A percentile compares a stretch with the other conserved stretches of the same genome.
Evolutionary conservation across 352 stramenopile genomes (phyloP).

Genomic region (Pseudoperonospora humuli): DNA sequence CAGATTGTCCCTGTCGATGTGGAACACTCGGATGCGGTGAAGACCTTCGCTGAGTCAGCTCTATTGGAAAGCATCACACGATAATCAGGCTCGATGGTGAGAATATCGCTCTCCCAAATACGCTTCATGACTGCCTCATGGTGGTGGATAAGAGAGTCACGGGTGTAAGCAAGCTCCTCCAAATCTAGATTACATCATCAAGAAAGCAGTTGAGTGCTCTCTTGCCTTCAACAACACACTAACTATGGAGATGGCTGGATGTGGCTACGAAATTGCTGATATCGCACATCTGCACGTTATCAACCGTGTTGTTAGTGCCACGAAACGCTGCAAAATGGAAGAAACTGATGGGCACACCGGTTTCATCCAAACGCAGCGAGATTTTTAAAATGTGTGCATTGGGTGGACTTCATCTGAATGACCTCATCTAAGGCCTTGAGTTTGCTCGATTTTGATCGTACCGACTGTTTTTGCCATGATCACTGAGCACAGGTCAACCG

Average conservation of each 20-base stretch:
- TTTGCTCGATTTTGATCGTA: neutral
- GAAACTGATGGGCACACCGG: neutral
- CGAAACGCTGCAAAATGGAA: neutral
- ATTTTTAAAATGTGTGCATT: neutral
- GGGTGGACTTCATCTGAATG: neutral
- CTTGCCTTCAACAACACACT: neutral
- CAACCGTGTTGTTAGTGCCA: neutral
- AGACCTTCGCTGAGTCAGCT: too few relatives aligned
- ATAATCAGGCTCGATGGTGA: too few relatives aligned
- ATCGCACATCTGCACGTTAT: neutral
- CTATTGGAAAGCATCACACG: too few relatives aligned
- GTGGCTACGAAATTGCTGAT: neutral
- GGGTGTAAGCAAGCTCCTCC: too few relatives aligned
- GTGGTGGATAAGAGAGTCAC: too few relatives aligned
- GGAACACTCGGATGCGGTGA: too few relatives aligned
- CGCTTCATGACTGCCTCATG: too few relatives aligned
- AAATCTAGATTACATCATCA: too few relatives aligned
- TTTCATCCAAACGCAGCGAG: neutral
- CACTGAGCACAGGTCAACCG: neutral
- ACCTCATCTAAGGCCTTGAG: neutral
- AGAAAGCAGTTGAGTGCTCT: too few relatives aligned
- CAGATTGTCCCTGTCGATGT: too few relatives aligned
- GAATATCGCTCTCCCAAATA: too few relatives aligned
- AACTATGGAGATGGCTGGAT: too few relatives aligned
- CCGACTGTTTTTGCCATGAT: neutral